These are phyloP conservation scores for Neurospora sp. DNA, from an alignment of 495 filamentous ascomycete species.

Conservation along the genomic window DNA sequence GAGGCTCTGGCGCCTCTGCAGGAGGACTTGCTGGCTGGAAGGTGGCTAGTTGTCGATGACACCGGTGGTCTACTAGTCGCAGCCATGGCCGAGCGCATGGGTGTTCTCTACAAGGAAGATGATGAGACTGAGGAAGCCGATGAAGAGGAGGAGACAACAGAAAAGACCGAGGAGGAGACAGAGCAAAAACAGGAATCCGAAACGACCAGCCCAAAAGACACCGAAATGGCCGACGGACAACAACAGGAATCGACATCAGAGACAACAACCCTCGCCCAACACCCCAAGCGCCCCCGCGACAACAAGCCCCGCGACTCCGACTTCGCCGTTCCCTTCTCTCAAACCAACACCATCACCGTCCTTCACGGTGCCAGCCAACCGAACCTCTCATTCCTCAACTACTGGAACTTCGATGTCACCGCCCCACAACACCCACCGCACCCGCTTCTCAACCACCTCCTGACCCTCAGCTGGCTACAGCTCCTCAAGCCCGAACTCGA, in stretches of 20 bases:
- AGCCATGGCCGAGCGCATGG: slow-evolving; percentile 86
- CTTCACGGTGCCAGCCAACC: slow-evolving; percentile 84
- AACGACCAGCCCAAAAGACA: too few species aligned
- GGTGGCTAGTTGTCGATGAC: slow-evolving; percentile 87
- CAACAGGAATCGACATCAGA: not conserved
- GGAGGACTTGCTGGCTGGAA: slow-evolving; percentile 36
- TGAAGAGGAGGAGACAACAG: slow-evolving; percentile 18
- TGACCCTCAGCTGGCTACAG: slow-evolving; percentile 82
- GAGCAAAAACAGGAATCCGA: not conserved
- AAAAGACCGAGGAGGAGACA: slow-evolving; percentile 1
- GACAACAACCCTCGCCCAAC: not conserved
- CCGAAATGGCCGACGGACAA: slow-evolving; percentile 13
- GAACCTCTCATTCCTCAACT: slow-evolving; percentile 74
- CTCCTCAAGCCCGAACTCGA: slow-evolving; percentile 66
- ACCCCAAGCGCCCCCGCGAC: slow-evolving; percentile 13
- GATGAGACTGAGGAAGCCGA: slow-evolving; percentile 24
- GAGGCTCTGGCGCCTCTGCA: slow-evolving; percentile 13
- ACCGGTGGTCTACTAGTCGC: slow-evolving; percentile 79
- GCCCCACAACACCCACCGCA: slow-evolving; percentile 55
- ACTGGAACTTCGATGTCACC: slow-evolving; percentile 71
- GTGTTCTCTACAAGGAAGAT: slow-evolving; percentile 51
- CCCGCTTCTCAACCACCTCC: slow-evolving; percentile 72
- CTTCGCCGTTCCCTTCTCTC: slow-evolving; percentile 36
- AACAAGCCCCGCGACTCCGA: slow-evolving; percentile 25
- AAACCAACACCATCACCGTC: slow-evolving; percentile 75